Evolutionary conservation across 441 rosid genomes (phyloP), one percentile per base, ranked within the genome.

Genomic region (Hura crepitans): DNA sequence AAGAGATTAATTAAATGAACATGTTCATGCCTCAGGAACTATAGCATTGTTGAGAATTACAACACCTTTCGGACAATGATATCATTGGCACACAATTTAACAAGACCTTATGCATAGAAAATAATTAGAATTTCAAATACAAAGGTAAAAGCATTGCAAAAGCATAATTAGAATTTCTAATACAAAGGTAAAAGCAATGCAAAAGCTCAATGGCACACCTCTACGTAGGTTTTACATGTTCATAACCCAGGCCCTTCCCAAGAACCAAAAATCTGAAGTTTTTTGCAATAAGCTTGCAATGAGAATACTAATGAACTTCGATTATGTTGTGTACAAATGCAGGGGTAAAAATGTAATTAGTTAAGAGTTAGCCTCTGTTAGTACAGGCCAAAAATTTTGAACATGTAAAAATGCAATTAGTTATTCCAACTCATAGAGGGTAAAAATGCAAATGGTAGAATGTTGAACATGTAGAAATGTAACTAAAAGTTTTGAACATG

Each of bases 291-390:
- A 27, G 54, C 53, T 30, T 18, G 68, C 42, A 72, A 57, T 53
- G 35, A 62, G 50, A 56, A 51, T 61, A 58, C 46, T 66, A 66
- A 74, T 60, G 56, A 37, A 20, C 63, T 55, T 47, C 66, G 54
- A 69, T 75, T n/a, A n/a, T n/a, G n/a, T n/a, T n/a, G n/a, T n/a
- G n/a, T n/a, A n/a, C n/a, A n/a, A n/a, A n/a, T n/a, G n/a, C n/a
- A n/a, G n/a, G n/a, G n/a, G n/a, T n/a, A n/a, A n/a, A n/a, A n/a
- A n/a, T n/a, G n/a, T n/a, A n/a, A n/a, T n/a, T n/a, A n/a, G n/a
- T n/a, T n/a, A n/a, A n/a, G n/a, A n/a, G n/a, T n/a, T n/a, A n/a
- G n/a, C n/a, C n/a, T n/a, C n/a, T n/a, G n/a, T n/a, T n/a, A n/a
- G n/a, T n/a, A n/a, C n/a, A n/a, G n/a, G n/a, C n/a, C n/a, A n/a